These are phyloP conservation scores for Penicilliopsis zonata DNA, from an alignment of 495 filamentous ascomycete genomes.

Conservation along the genomic window DNA sequence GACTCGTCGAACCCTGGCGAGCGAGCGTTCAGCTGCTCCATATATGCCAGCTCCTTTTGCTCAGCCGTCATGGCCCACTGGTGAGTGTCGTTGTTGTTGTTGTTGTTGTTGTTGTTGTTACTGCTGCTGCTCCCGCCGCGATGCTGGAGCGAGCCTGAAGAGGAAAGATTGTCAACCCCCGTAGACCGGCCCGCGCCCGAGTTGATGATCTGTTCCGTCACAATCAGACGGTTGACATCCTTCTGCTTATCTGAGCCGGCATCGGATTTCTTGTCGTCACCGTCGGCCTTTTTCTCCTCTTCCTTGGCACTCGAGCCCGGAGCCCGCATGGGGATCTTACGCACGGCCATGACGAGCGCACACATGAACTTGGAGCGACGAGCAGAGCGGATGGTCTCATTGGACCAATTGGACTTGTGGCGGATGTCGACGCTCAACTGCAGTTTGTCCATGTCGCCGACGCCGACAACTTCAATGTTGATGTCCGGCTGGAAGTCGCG, in stretches of 20 bases:
- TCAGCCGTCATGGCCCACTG: slow-evolving; percentile 9
- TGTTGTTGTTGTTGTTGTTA: too few relatives aligned
- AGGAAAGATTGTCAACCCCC: slow-evolving; percentile 20
- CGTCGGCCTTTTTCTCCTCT: slow-evolving; percentile 42
- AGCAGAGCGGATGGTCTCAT: slow-evolving; percentile 68
- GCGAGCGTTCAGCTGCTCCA: slow-evolving; percentile 32
- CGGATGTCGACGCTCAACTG: slow-evolving; percentile 71
- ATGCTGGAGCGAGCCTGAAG: slow-evolving; percentile 16
- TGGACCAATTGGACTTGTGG: slow-evolving; percentile 96
- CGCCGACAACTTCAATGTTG: slow-evolving; percentile 60
- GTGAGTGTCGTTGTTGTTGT: too few relatives aligned
- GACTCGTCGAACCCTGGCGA: slow-evolving; percentile 24
- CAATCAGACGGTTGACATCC: slow-evolving; percentile 47
- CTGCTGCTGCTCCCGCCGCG: slow-evolving; percentile 20
- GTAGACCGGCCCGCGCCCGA: slow-evolving; percentile 17
- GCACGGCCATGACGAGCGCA: slow-evolving; percentile 74
- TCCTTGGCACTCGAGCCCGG: slow-evolving; percentile 66
- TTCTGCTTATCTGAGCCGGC: not conserved
- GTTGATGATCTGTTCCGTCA: slow-evolving; percentile 7
- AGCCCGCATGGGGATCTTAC: slow-evolving; percentile 73
- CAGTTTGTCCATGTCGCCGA: slow-evolving; percentile 82
- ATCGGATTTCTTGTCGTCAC: slow-evolving; percentile 31
- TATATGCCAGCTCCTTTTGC: slow-evolving; percentile 28
- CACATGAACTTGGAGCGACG: slow-evolving; percentile 96
- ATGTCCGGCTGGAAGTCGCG: slow-evolving; percentile 87